phyloP scores from a whole-genome alignment of 345 rosid genomes.

The Fremontodendron californicum region DNA sequence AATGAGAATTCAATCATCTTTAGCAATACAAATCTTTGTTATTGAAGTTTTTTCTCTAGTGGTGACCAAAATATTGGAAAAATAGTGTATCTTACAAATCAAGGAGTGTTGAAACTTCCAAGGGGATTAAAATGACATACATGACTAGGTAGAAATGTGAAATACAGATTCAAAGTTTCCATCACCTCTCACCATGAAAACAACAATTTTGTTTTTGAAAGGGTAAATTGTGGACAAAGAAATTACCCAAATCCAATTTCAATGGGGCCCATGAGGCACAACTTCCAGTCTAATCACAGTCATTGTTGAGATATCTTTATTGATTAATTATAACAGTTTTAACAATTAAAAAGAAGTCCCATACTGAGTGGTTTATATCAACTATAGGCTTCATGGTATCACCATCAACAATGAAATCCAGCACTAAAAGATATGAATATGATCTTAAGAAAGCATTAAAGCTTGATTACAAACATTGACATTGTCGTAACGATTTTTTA shows the following conservation, averaged over 20 bases:
- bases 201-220: not conserved
- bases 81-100: not conserved
- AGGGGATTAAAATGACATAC: not conserved
- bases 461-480: not conserved
- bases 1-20: too few relatives aligned
- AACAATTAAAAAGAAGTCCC: not conserved
- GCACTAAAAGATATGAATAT: not conserved
- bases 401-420: not conserved
- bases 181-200: not conserved
- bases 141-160: not conserved
- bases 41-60: not conserved
- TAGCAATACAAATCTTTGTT: not conserved
- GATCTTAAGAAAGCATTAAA: not conserved
- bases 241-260: not conserved
- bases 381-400: not conserved
- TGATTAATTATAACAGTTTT: not conserved
- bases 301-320: not conserved
- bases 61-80: not conserved
- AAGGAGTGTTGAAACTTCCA: not conserved
- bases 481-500: too few relatives aligned
- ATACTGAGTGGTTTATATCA: not conserved
- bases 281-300: conserved; percentile 3
- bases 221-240: conserved; percentile 1
- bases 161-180: not conserved
- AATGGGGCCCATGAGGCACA: not conserved